These are phyloP conservation scores for Neoarthrinium moseri DNA, from an alignment of 2,329 filamentous ascomycete genomes.

Conservation along the genomic window DNA sequence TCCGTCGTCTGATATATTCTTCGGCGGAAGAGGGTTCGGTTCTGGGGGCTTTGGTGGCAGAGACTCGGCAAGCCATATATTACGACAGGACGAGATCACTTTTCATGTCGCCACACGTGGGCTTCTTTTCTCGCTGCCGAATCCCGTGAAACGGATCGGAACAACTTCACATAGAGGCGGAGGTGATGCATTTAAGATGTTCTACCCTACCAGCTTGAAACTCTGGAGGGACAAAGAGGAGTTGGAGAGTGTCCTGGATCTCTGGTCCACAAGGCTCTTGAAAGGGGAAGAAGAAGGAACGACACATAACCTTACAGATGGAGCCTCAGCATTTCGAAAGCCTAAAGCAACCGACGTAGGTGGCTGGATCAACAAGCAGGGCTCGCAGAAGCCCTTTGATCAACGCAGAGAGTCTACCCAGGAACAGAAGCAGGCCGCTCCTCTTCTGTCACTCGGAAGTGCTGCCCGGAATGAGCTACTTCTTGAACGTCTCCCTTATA, in stretches of 20 bases:
- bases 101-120: slow-evolving; percentile 90
- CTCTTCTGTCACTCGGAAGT: slow-evolving; percentile 59
- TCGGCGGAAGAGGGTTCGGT: slow-evolving; percentile 55
- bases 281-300: slow-evolving; percentile 45
- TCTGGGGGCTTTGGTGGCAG: slow-evolving; percentile 46
- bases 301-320: slow-evolving; percentile 38
- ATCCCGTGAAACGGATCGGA: slow-evolving; percentile 74
- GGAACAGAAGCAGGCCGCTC: slow-evolving; percentile 22
- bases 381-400: slow-evolving; percentile 16
- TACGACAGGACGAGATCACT: slow-evolving; percentile 90
- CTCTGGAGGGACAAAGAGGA: slow-evolving; percentile 85
- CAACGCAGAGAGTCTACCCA: slow-evolving; percentile 23
- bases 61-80: slow-evolving; percentile 66
- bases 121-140: slow-evolving; percentile 79
- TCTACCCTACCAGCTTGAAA: slow-evolving; percentile 82
- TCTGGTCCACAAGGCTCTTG: slow-evolving; percentile 63
- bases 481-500: slow-evolving; percentile 84
- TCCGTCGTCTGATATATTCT: slow-evolving; percentile 68
- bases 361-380: slow-evolving; percentile 17
- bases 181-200: slow-evolving; percentile 79
- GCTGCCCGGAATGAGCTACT: slow-evolving; percentile 72
- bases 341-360: slow-evolving; percentile 31
- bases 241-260: slow-evolving; percentile 68
- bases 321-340: slow-evolving; percentile 48
- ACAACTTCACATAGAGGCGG: slow-evolving; percentile 40